Percentiles rank a stretch among this genome's conserved stretches.
These are phyloP conservation scores for Pseudogymnoascus sp. DNA, from an alignment of 2,329 filamentous ascomycete species.

Conservation along the genomic window DNA sequence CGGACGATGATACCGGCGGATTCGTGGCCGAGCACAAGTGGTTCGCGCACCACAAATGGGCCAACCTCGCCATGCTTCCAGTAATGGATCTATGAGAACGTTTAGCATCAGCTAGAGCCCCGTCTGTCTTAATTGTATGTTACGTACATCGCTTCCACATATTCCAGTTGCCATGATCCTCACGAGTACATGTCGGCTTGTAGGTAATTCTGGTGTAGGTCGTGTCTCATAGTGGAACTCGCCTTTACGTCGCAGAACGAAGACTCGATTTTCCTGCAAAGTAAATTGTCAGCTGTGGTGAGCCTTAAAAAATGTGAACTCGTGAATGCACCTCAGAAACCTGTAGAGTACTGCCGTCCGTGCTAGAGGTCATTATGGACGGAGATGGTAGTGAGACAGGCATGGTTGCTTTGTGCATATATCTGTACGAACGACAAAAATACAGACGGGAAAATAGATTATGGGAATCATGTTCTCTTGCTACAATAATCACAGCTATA, in stretches of 20 bases:
- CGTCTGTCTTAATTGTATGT: background rate
- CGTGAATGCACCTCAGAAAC: background rate
- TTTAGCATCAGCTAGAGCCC: background rate
- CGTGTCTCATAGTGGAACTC: conserved; percentile 11
- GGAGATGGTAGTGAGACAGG: background rate
- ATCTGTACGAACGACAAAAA: background rate
- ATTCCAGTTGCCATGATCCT: conserved; percentile 43
- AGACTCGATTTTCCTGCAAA: background rate
- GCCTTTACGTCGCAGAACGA: conserved; percentile 5
- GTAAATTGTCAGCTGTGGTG: background rate
- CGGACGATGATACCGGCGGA: conserved; percentile 36
- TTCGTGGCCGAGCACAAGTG: conserved; percentile 43
- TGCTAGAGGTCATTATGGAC: background rate
- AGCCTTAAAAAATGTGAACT: background rate
- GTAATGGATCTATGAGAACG: conserved; percentile 13
- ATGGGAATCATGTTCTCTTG: background rate
- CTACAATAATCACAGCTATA: background rate
- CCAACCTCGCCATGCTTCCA: conserved; percentile 42
- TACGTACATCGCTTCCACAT: conserved; percentile 54
- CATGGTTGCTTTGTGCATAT: background rate
- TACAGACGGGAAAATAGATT: background rate
- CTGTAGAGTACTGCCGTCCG: background rate
- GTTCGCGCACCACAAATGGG: conserved; percentile 37
- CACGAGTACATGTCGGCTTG: conserved; percentile 9
- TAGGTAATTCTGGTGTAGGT: conserved; percentile 2